phyloP scores from a whole-genome alignment of 164 flowering plant species.

The Nymphaea thermarum region DNA sequence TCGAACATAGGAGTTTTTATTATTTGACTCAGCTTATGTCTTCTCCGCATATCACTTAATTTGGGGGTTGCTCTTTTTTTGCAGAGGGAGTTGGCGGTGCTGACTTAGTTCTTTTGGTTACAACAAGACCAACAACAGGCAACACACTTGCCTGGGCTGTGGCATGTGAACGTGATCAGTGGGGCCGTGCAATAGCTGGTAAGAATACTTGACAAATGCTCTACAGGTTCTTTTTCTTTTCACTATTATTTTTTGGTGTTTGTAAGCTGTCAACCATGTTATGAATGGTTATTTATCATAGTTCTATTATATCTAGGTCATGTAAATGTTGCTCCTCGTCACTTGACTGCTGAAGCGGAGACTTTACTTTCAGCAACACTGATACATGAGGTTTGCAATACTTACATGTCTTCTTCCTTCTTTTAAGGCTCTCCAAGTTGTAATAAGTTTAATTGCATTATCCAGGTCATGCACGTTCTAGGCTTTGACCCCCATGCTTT shows the following conservation, averaged over 20 bases:
- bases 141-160: conserved; percentile 99
- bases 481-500: conserved; percentile 99
- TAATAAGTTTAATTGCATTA: background rate
- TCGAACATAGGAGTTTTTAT: too few species aligned
- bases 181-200: conserved; percentile 99
- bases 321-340: conserved; percentile 99
- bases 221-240: background rate
- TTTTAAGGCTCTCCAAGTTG: background rate
- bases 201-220: conserved; percentile 3
- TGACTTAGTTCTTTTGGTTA: conserved; percentile 90
- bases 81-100: conserved; percentile 92
- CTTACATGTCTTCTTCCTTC: background rate
- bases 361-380: conserved; percentile 94
- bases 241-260: background rate
- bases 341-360: conserved; percentile 98
- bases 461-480: conserved; percentile 98
- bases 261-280: too few species aligned
- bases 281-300: too few species aligned
- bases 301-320: conserved; percentile 39
- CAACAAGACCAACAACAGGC: conserved; percentile 99
- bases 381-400: conserved; percentile 74
- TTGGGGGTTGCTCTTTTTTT: conserved; percentile 4
- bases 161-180: conserved; percentile 99
- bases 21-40: too few species aligned
- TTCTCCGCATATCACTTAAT: too few species aligned